Base-by-base conservation (phyloP, 1,284 basidiomycete genomes). In the Puccinia hordei region DNA sequence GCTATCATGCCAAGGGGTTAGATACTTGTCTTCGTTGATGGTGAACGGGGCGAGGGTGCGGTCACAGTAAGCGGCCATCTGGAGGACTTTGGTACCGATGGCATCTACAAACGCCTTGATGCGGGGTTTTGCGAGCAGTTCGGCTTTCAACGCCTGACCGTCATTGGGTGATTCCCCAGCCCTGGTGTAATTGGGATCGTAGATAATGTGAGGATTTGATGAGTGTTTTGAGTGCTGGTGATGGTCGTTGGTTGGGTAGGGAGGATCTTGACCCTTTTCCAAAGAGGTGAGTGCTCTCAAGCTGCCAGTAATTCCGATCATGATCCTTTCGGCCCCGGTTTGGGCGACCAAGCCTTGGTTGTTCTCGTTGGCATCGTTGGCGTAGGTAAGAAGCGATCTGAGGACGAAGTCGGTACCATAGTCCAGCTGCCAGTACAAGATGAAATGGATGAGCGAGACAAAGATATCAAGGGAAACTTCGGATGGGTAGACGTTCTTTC, bases 391-490 rank as follows among this genome's bases (percentile, higher is more conserved):
- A 19, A 80, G 61, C 12, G 69, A 65, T 66, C 61, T 73, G 35
- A 95, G 85, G 82, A 93, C 91, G 38, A 95, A 87, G 73, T 96
- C 93, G 82, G 89, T 88, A 0, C 94, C 95, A 82, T 91, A 93
- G 53, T 98, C 95, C 78, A 93, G 90, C 85, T 97, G 91, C 27
- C 93, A 91, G 8, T 91, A 91, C 66, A 95, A 90, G 78, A 93
- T 88, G 84, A 92, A 94, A 85, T 97, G 93, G 10, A 92, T 87
- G 80, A 95, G 90, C 83, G 90, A 91, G 73, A 91, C 89, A 84
- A 95, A 91, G 0, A 91, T 89, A 69, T 93, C 92, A 0, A 92
- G 86, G 33, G 91, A 90, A 33, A 93, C 90, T 65, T 97, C 95
- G 12, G 89, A 86, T 2, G 92, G 91, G 81, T 90, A 88, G 49